phyloP scores from a whole-genome alignment of 83 land plant genomes.

The Diphasiastrum complanatum region DNA sequence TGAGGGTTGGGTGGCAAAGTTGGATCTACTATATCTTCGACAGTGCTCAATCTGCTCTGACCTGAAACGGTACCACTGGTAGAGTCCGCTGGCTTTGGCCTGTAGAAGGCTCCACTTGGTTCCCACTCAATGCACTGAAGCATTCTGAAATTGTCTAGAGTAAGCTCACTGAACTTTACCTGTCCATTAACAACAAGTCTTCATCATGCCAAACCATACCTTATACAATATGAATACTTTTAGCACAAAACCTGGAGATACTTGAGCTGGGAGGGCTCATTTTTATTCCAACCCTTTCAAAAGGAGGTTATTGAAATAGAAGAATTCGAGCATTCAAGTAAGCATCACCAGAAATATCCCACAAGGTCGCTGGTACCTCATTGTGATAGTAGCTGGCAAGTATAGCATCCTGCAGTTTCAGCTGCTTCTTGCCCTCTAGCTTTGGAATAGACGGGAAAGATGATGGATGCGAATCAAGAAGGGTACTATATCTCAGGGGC shows the following conservation, averaged over 20 bases:
- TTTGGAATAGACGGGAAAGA: slow-evolving; percentile 47
- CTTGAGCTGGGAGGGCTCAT: too few species aligned
- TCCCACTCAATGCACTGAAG: slow-evolving; percentile 89
- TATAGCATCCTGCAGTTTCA: slow-evolving; percentile 65
- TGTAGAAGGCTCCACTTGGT: slow-evolving; percentile 71
- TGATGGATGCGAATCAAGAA: slow-evolving; percentile 57
- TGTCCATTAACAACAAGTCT: too few species aligned
- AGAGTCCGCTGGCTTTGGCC: slow-evolving; percentile 39
- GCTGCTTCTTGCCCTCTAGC: slow-evolving; percentile 45
- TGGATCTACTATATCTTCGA: slow-evolving; percentile 80
- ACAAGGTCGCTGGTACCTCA: too few species aligned
- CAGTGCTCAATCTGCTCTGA: slow-evolving; percentile 46
- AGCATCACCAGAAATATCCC: too few species aligned
- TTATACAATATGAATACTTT: too few species aligned
- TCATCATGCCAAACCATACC: too few species aligned
- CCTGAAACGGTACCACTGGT: slow-evolving; percentile 28
- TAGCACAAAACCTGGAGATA: too few species aligned
- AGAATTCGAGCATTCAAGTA: too few species aligned
- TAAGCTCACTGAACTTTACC: slow-evolving; percentile 80
- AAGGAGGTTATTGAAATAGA: too few species aligned
- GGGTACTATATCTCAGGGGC: slow-evolving; percentile 57
- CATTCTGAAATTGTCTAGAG: slow-evolving; percentile 82
- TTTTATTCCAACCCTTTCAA: too few species aligned
- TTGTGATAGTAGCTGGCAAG: slow-evolving; percentile 79
- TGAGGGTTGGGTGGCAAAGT: slow-evolving; percentile 85